Evolutionary conservation across 306 rosid species (phyloP), one percentile per base, ranked within the genome.

Genomic region (Vigna hirtella): DNA sequence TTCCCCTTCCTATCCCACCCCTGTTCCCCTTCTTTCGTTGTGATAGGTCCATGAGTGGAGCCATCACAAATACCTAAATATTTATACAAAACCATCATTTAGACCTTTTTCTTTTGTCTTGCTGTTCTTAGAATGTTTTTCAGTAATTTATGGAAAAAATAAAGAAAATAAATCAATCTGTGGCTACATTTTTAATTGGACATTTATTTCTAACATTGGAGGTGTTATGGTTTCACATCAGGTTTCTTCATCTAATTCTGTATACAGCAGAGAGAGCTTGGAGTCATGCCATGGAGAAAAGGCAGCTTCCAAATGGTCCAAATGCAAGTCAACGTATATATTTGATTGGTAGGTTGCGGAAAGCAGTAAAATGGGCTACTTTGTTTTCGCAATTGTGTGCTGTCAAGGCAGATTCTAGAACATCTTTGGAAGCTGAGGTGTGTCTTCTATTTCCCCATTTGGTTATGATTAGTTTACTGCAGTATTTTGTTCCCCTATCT

Each of bases 221-320:
- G 24, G 28, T 50, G 72, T 72, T 86, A 52, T 82, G 80, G 75
- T 76, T 74, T 81, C 78, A n/a, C 81, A 80, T 63, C 89, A 96
- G 99, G 96, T 93, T 77, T 90, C 98, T 96, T 74, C 99, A 96
- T 71, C 43, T 93, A 76, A 84, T 91, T 81, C 96, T 96, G 63
- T 91, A 96, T 79, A 83, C 88, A 16, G 93, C 98, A 24, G 99
- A 96, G 91, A 91, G 99, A 90, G 98, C 98, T 51, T 96, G 99
- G 83, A 96, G 98, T 82, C 96, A 96, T 86, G 99, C 99, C 66
- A 93, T 96, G 99, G 99, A 96, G 85, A 96, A 96, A 78, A 93
- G 99, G 76, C 98, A 96, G 88, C 89, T 93, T 83, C 93, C 93
- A 12, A 91, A 90, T 83, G 99, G 99, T 70, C 99, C 99, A 65